These are phyloP conservation scores for Candida alai DNA, from an alignment of 805 yeast species.

Conservation along the genomic window DNA sequence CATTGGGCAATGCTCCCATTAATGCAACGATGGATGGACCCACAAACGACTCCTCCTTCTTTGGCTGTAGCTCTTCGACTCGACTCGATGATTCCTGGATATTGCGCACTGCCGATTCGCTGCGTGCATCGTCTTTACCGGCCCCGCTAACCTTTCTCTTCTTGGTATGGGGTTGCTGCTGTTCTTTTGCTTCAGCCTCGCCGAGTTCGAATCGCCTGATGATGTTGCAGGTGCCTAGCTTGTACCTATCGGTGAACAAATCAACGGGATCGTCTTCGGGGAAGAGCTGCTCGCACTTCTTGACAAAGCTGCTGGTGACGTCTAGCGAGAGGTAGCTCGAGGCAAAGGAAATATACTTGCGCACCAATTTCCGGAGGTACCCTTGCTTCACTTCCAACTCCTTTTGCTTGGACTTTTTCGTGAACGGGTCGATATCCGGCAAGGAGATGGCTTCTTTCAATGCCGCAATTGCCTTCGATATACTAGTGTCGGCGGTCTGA, in stretches of 20 bases:
- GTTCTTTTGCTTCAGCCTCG: constrained; percentile 13
- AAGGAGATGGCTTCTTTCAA: constrained; percentile 22
- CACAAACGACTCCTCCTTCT: constrained; percentile 23
- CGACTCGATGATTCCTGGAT: constrained; percentile 15
- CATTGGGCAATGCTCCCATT: constrained; percentile 57
- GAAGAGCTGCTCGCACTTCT: constrained; percentile 60
- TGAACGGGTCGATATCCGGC: constrained; percentile 26
- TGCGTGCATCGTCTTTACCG: no score
- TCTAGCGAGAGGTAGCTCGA: constrained; percentile 65
- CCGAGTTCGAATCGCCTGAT: constrained; percentile 36
- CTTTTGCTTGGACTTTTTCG: constrained; percentile 43
- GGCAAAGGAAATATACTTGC: constrained; percentile 62
- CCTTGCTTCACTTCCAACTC: constrained; percentile 21
- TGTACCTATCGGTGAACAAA: constrained; percentile 37
- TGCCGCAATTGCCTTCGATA: constrained; percentile 33
- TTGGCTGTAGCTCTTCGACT: constrained; percentile 7
- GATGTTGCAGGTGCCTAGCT: constrained; percentile 33
- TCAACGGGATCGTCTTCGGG: constrained; percentile 51
- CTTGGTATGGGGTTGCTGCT: constrained; percentile 12
- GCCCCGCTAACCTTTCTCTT: constrained; percentile 12
- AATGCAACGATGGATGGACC: constrained; percentile 39
- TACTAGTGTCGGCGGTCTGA: constrained; percentile 66
- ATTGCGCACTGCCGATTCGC: constrained; percentile 9
- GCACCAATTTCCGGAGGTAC: constrained; percentile 28
- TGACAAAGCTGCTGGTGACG: constrained; percentile 63